Conservation (phyloP, 306 rosid species). For the Dalbergia cochinchinensis region DNA sequence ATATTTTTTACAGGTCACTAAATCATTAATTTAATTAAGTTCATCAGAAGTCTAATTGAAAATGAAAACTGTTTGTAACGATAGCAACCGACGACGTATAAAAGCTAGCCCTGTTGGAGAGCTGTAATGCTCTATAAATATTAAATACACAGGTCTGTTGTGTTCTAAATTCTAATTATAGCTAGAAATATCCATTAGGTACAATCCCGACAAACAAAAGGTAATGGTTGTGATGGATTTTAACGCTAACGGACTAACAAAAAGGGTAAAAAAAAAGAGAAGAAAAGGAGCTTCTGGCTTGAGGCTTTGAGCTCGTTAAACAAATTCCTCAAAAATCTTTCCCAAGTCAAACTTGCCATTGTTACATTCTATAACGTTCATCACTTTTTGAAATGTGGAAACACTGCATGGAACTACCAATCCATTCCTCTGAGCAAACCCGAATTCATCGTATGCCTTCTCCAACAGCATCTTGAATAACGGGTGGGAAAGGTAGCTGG, state of each 20-base stretch:
- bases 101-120: background rate
- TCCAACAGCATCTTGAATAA: constrained; percentile 87
- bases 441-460: constrained; percentile 77
- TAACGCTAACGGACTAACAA: background rate
- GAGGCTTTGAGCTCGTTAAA: constrained; percentile 25
- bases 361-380: constrained; percentile 69
- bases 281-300: background rate
- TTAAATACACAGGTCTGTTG: background rate
- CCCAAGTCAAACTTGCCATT: constrained; percentile 74
- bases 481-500: constrained; percentile 75
- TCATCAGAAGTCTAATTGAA: background rate
- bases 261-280: too few species aligned
- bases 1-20: background rate
- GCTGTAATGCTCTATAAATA: background rate
- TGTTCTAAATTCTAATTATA: constrained; percentile 16
- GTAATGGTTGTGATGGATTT: background rate
- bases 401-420: constrained; percentile 84
- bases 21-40: background rate
- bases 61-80: background rate
- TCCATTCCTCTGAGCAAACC: constrained; percentile 73
- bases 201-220: background rate
- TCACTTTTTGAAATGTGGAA: constrained; percentile 70
- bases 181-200: background rate
- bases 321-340: constrained; percentile 67
- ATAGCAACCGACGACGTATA: background rate